phyloP scores from a whole-genome alignment of 306 rosid genomes.

The Spatholobus suberectus region DNA sequence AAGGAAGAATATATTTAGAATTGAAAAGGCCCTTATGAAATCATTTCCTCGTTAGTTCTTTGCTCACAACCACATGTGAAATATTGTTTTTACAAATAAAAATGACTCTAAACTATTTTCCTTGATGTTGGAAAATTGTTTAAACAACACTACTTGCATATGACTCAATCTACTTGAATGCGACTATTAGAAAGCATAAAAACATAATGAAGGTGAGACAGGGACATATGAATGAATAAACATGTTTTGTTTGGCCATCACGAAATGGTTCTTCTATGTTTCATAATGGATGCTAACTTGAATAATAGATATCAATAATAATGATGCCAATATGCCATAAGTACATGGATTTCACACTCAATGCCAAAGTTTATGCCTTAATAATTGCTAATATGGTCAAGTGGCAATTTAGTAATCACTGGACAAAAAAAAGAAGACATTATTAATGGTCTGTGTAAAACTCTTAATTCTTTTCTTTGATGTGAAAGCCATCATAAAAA shows the following conservation, averaged over 20 bases:
- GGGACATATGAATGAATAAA: not conserved
- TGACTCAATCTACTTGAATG: too few relatives aligned
- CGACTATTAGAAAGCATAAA: too few relatives aligned
- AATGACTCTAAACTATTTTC: not conserved
- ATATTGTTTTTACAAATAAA: not conserved
- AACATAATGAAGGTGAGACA: not conserved
- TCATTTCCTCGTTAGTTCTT: not conserved
- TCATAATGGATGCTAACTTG: not conserved
- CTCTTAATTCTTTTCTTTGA: too few relatives aligned
- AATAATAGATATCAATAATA: not conserved
- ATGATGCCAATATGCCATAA: not conserved
- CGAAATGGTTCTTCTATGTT: not conserved
- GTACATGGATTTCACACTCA: not conserved
- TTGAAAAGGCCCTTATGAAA: not conserved
- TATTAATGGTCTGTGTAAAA: not conserved
- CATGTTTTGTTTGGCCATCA: slow-evolving; percentile 4
- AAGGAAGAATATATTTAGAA: not conserved
- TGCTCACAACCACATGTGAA: not conserved
- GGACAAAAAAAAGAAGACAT: not conserved
- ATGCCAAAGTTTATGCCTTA: not conserved
- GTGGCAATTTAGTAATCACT: not conserved
- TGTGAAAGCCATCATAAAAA: too few relatives aligned
- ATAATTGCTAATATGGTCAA: not conserved
- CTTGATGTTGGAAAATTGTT: not conserved
- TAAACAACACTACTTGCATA: not conserved